Base-by-base conservation (phyloP, 2,329 filamentous ascomycete genomes). In the Monosporascus sp. region DNA sequence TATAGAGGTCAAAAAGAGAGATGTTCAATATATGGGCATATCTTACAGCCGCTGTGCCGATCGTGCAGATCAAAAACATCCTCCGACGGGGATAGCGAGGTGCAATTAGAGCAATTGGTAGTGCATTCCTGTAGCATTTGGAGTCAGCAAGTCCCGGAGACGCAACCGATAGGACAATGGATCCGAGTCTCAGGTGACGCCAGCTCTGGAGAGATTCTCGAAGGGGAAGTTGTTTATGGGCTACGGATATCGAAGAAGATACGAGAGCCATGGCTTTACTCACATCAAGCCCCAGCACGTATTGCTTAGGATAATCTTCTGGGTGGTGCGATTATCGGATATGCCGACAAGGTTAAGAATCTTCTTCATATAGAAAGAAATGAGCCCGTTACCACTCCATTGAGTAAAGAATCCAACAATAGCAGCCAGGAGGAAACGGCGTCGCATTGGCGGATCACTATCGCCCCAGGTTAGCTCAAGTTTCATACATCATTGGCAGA, bases 361-460 rank as follows among this genome's bases (percentile, higher is more conserved):
- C 53, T 68, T 70, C 57, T 70, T 70, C 60, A 72, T 68, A 59
- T 72, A 74, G 56, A 68, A 73, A 17, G 65, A 68, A 22, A 73
- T 51, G 18, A 74, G 61, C 4, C 69, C 68, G 50, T 72, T 74
- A 9, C 72, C 70, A 41, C 64, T 68, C 71, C 70, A 73, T 56
- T 73, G 69, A 0, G 68, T 70, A 52, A 74, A 73, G 53, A 73
- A 66, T n/a, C 70, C 70, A 2, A 72, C 59, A 8, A 68, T 63
- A 6, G 60, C 61, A 5, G 66, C 66, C 6, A 70, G 64, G 2
- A 68, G 57, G 51, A 72, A 68, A 6, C 69, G 63, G 8, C 64
- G 64, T 44, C 69, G 67, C 62, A 68, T 70, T 2, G 65, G 61
- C 7, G 69, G 58, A 22, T 69, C 66, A 1, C 70, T 66, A 5